Evolutionary conservation across 1,139 yeast species (phyloP), one percentile per base, ranked within the genome.

Genomic region (Debaryomyces coudertii): DNA sequence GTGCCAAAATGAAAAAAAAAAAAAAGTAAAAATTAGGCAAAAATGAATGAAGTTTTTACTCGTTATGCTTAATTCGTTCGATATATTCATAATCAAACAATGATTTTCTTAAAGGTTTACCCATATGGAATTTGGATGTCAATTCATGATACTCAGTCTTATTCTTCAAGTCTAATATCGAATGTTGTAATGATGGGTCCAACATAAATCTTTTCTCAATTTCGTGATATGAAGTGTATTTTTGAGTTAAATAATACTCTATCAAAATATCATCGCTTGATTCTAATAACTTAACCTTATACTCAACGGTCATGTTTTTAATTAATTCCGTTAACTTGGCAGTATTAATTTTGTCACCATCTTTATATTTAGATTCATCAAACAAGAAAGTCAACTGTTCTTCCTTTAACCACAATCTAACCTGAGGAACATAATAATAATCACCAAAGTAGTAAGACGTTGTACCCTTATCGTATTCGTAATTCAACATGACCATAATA

Each of bases 221-320:
- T 34, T 62, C 68, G 53, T 76, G 80, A 36, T 60, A 52, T 5
- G 62, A 60, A 0, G 79, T 75, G 30, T 61, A 50, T 25, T 63
- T 60, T 47, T 68, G 71, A 9, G 78, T 73, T 42, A 73, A 56
- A 45, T 68, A 74, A 49, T 71, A 76, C 48, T 74, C 78, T 28
- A 64, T 63, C 40, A 74, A 55, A 7, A 72, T 52, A n/a, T 69
- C 71, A 36, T 67, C 70, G 46, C 71, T 63, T 36, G 52, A 52
- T 36, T 65, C 67, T 15, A 76, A 55, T 15, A 73, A 54, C 39
- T 55, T 53, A 25, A 68, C 53, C 36, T 66, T 57, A 40, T 68
- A 68, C 4, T 61, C 65, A 24, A 64, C 52, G 7, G 56, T 54
- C 53, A 68, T 54, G 3, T 46, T 35, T 29, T 51, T 52, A 20